phyloP scores from a whole-genome alignment of 148 eudicot genomes.

The Rhododendron vialii region DNA sequence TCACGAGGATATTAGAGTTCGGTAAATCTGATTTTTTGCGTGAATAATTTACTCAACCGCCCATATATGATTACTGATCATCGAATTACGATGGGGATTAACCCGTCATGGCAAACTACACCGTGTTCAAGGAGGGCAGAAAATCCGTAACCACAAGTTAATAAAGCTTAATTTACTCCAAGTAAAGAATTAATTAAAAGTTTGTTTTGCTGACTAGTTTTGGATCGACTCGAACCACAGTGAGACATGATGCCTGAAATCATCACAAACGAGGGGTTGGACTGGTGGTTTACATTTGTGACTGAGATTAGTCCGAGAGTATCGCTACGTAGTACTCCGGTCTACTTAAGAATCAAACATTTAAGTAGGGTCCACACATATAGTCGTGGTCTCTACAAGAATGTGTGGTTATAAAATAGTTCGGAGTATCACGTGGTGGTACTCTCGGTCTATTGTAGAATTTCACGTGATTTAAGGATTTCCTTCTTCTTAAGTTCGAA shows the following conservation, averaged over 20 bases:
- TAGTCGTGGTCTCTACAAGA: too few relatives aligned
- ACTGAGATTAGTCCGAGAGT: too few relatives aligned
- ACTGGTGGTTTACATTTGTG: too few relatives aligned
- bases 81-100: background rate
- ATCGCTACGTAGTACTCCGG: too few relatives aligned
- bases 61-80: background rate
- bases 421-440: too few relatives aligned
- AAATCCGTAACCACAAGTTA: background rate
- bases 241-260: slow-evolving; percentile 3
- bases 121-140: background rate
- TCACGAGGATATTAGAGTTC: background rate
- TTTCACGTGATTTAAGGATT: too few relatives aligned
- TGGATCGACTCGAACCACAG: background rate
- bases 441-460: too few relatives aligned
- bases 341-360: too few relatives aligned
- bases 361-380: too few relatives aligned
- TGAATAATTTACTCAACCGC: background rate
- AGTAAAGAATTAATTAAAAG: background rate
- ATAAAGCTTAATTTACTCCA: background rate
- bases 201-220: slow-evolving; percentile 8
- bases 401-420: too few relatives aligned
- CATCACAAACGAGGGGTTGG: background rate
- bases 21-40: background rate
- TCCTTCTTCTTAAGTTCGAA: too few relatives aligned
- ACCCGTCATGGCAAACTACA: background rate